Evolutionary conservation across 163 green algal genomes (phyloP).

Genomic region (Volvox carteri): DNA sequence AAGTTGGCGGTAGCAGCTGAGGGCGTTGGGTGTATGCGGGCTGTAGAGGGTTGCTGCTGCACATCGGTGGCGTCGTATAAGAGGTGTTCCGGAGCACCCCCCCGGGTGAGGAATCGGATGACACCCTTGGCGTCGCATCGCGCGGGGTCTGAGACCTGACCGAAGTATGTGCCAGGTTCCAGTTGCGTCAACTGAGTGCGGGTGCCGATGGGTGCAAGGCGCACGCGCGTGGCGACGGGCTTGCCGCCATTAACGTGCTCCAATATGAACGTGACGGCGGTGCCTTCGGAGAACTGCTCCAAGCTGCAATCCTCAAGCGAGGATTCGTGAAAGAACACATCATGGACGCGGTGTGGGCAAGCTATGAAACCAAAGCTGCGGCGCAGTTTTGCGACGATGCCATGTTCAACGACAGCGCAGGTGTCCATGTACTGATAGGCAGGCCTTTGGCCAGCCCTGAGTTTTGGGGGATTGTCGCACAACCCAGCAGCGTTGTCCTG

Average conservation of each 20-base stretch:
- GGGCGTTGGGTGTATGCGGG: too few relatives aligned
- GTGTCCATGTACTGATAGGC: neutral
- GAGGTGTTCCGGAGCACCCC: neutral
- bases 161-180: neutral
- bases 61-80: slow-evolving; percentile 16
- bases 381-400: neutral
- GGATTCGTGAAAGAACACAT: slow-evolving; percentile 30
- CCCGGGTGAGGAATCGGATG: slow-evolving; percentile 7
- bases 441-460: too few relatives aligned
- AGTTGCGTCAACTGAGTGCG: neutral
- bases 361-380: slow-evolving; percentile 30
- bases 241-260: neutral
- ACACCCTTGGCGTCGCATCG: neutral
- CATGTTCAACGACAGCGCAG: neutral
- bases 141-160: neutral
- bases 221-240: neutral
- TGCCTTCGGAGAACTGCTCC: slow-evolving; percentile 36
- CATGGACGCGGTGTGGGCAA: neutral
- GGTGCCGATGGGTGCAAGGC: slow-evolving; percentile 36
- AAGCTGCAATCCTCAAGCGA: slow-evolving; percentile 34
- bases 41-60: too few relatives aligned
- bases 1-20: too few relatives aligned
- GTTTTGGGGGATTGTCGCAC: too few relatives aligned
- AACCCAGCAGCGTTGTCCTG: too few relatives aligned
- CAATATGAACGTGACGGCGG: slow-evolving; percentile 18